These are phyloP conservation scores for Asterella californica DNA, from an alignment of 225 moss, liverwort and hornwort species.

Conservation along the genomic window DNA sequence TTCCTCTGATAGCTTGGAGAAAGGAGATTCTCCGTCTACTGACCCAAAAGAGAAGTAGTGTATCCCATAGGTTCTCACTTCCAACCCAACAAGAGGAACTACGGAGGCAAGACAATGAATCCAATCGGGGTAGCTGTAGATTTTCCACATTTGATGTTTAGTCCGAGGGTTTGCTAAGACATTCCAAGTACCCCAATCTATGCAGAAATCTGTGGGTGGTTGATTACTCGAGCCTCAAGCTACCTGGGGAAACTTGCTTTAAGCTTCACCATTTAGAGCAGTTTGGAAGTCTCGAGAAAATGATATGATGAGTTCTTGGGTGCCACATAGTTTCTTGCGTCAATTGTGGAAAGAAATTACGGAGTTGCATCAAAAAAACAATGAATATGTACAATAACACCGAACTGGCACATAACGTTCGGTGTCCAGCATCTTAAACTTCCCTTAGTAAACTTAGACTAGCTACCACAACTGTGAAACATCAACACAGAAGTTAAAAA, in stretches of 20 bases:
- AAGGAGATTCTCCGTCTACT: too few relatives aligned
- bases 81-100: too few relatives aligned
- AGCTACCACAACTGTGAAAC: slow-evolving; percentile 8
- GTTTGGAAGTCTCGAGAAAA: too few relatives aligned
- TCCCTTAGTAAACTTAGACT: slow-evolving; percentile 11
- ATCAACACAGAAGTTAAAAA: slow-evolving; percentile 3
- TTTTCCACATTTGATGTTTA: too few relatives aligned
- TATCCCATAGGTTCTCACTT: too few relatives aligned
- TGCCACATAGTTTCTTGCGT: neutral
- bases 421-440: slow-evolving; percentile 12
- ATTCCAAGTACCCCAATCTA: slow-evolving; percentile 31
- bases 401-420: neutral
- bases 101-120: too few relatives aligned
- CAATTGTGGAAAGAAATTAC: neutral
- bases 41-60: too few relatives aligned
- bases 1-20: too few relatives aligned
- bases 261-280: neutral
- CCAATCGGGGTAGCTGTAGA: too few relatives aligned
- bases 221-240: neutral
- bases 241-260: neutral
- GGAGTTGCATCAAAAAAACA: neutral
- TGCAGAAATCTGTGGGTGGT: slow-evolving; percentile 42
- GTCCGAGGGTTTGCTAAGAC: slow-evolving; percentile 44
- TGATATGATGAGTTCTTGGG: neutral
- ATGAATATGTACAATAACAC: slow-evolving; percentile 13